These are phyloP conservation scores for Mycena pura DNA, from an alignment of 768 basidiomycete genomes.

Conservation along the genomic window DNA sequence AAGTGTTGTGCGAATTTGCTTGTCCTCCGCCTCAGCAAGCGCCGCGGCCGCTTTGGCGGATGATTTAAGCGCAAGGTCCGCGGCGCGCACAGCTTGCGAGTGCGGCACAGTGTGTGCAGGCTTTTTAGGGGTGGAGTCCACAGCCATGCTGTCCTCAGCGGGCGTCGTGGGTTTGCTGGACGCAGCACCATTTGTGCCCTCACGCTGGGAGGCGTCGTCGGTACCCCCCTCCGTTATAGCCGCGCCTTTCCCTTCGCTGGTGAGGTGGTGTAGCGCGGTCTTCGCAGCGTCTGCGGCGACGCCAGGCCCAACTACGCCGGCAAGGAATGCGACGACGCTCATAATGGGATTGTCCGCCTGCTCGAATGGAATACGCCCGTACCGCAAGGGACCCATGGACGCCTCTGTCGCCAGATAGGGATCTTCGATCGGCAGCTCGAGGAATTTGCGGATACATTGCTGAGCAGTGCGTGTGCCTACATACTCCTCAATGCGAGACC, in stretches of 20 bases:
- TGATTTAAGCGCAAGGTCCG: slow-evolving; percentile 85
- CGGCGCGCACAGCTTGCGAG: slow-evolving; percentile 82
- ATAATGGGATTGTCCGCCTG: slow-evolving; percentile 98
- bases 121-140: slow-evolving; percentile 49
- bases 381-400: slow-evolving; percentile 76
- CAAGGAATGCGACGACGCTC: slow-evolving; percentile 97
- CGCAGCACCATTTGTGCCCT: slow-evolving; percentile 31
- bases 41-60: slow-evolving; percentile 85
- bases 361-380: slow-evolving; percentile 86
- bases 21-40: slow-evolving; percentile 84
- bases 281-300: slow-evolving; percentile 96
- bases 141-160: slow-evolving; percentile 51
- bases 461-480: slow-evolving; percentile 91
- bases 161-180: slow-evolving; percentile 34
- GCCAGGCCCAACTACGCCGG: slow-evolving; percentile 87
- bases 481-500: slow-evolving; percentile 91
- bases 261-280: slow-evolving; percentile 83
- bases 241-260: slow-evolving; percentile 57
- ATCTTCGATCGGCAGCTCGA: slow-evolving; percentile 96
- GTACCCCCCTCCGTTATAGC: slow-evolving; percentile 43
- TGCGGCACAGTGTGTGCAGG: slow-evolving; percentile 58
- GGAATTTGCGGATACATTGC: slow-evolving; percentile 94
- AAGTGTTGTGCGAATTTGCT: slow-evolving; percentile 78
- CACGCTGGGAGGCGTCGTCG: slow-evolving; percentile 41
- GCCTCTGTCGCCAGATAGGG: slow-evolving; percentile 83